Evolutionary conservation across 73 alveolate genomes (phyloP).

Genomic region (Paramecium octaurelia): DNA sequence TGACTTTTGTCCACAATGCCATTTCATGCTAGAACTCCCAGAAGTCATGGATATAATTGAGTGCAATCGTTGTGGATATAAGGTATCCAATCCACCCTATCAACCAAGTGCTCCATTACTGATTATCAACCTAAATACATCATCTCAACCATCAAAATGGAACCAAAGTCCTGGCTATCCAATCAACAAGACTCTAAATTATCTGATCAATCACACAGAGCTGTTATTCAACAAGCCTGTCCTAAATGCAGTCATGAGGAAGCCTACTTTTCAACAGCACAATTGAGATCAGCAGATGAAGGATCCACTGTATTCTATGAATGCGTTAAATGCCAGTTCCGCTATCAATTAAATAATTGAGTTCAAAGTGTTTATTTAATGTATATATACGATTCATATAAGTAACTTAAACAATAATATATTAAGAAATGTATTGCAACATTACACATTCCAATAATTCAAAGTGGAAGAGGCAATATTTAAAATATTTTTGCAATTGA

Average conservation of each 20-base stretch:
- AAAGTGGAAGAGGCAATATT: not conserved
- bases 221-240: slow-evolving; percentile 82
- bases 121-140: slow-evolving; percentile 24
- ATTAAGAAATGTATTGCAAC: no score
- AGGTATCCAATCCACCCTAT: not conserved
- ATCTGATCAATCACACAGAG: slow-evolving; percentile 66
- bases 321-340: slow-evolving; percentile 89
- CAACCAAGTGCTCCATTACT: not conserved
- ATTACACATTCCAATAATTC: no score
- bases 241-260: slow-evolving; percentile 84
- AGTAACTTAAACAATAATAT: not conserved
- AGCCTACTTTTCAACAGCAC: slow-evolving; percentile 82
- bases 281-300: slow-evolving; percentile 96
- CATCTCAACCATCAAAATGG: slow-evolving; percentile 31
- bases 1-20: slow-evolving; percentile 63
- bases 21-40: slow-evolving; percentile 55
- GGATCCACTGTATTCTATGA: slow-evolving; percentile 96
- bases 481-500: not conserved
- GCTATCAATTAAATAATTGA: slow-evolving; percentile 53
- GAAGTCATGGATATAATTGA: slow-evolving; percentile 39
- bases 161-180: slow-evolving; percentile 46
- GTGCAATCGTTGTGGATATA: slow-evolving; percentile 49
- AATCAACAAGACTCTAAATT: slow-evolving; percentile 29
- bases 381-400: not conserved
- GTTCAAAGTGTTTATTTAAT: not conserved